These are phyloP conservation scores for Discostella stelligeroides DNA, from an alignment of 108 stramenopile species.

Conservation along the genomic window DNA sequence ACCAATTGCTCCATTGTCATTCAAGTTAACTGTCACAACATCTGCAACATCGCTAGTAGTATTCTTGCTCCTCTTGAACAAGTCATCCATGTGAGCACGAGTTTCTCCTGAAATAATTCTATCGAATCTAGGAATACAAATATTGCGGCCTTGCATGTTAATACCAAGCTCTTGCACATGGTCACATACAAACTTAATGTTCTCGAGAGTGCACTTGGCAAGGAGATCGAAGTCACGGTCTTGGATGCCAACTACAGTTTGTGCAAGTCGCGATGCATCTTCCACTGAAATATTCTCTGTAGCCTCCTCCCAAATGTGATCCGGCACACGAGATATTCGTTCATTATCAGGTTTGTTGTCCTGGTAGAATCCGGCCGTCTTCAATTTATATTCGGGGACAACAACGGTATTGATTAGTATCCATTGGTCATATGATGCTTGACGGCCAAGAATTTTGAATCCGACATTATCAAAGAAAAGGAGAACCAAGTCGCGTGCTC, in stretches of 20 bases:
- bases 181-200: neutral
- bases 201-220: neutral
- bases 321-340: neutral
- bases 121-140: neutral
- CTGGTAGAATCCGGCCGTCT: conserved; percentile 7
- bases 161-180: neutral
- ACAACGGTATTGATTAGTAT: conserved; percentile 1
- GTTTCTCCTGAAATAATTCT: neutral
- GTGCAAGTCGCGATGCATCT: neutral
- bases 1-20: neutral
- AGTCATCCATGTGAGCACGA: neutral
- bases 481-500: neutral
- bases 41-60: neutral
- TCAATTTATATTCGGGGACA: neutral
- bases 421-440: conserved; percentile 19
- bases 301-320: neutral
- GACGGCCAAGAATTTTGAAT: conserved; percentile 5
- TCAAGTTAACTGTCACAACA: too few species aligned
- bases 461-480: conserved; percentile 3
- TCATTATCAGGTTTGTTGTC: neutral
- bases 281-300: neutral
- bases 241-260: neutral
- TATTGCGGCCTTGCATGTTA: neutral
- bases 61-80: neutral
- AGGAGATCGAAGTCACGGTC: neutral